Conservation (phyloP, 2,329 filamentous ascomycete genomes). For the Paecilomyces variotii region DNA sequence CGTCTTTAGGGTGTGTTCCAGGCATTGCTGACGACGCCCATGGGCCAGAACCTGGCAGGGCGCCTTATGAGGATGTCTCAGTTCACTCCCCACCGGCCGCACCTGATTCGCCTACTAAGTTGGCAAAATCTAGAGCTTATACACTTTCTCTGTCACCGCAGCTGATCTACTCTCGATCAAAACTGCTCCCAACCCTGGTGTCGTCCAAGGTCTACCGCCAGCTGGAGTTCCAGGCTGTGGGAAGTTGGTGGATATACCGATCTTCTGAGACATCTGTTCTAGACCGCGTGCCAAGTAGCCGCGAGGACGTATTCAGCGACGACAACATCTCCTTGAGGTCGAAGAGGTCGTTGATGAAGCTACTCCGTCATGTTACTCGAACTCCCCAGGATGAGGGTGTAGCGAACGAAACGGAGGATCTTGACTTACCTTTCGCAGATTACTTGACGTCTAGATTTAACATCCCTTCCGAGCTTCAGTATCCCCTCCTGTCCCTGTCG, state of each 20-base stretch:
- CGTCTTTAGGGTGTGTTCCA: not conserved
- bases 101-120: constrained; percentile 11
- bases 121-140: constrained; percentile 61
- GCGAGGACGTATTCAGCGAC: constrained; percentile 85
- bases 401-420: constrained; percentile 48
- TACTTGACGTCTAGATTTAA: constrained; percentile 49
- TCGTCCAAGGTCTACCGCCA: constrained; percentile 82
- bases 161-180: constrained; percentile 74
- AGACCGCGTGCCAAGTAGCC: constrained; percentile 71
- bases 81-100: constrained; percentile 17
- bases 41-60: constrained; percentile 24
- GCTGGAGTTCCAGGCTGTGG: constrained; percentile 87
- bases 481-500: constrained; percentile 61
- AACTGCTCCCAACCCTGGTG: constrained; percentile 71
- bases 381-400: constrained; percentile 49
- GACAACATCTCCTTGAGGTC: constrained; percentile 66
- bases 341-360: constrained; percentile 86
- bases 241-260: constrained; percentile 75
- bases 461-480: constrained; percentile 60
- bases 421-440: constrained; percentile 46
- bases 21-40: constrained; percentile 13
- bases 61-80: constrained; percentile 33
- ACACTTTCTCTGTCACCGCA: constrained; percentile 77
- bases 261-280: constrained; percentile 33
- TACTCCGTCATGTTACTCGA: constrained; percentile 74